These are phyloP conservation scores for Phytophthora pluvialis DNA, from an alignment of 352 stramenopile species.

Conservation along the genomic window DNA sequence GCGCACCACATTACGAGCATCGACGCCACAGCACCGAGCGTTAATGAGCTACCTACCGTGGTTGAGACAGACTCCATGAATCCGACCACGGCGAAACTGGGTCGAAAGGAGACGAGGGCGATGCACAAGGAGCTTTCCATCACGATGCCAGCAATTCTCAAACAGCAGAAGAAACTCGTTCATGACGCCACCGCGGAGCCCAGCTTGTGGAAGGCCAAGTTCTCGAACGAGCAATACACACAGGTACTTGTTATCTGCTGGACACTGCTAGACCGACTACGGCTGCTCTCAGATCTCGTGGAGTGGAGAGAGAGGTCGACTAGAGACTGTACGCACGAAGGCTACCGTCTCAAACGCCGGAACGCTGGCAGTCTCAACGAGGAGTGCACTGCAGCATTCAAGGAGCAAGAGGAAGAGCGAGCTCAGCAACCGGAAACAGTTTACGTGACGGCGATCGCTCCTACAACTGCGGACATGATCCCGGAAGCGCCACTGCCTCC, in stretches of 20 bases:
- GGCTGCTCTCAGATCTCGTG: conserved; percentile 68
- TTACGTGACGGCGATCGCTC: conserved; percentile 24
- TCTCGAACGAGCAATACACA: conserved; percentile 62
- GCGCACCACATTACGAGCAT: conserved; percentile 55
- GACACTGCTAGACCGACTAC: conserved; percentile 58
- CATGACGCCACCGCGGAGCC: conserved; percentile 60
- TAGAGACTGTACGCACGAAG: conserved; percentile 16
- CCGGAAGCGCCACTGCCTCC: conserved; percentile 24
- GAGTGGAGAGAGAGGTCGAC: conserved; percentile 58
- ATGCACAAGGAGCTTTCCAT: conserved; percentile 51
- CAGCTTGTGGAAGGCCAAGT: conserved; percentile 59
- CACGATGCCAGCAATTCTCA: conserved; percentile 43
- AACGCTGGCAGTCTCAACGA: conserved; percentile 38
- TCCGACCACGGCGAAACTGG: conserved; percentile 23
- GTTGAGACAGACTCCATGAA: conserved; percentile 7
- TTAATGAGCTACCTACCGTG: conserved; percentile 23
- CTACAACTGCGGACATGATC: conserved; percentile 18
- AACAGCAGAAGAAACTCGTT: conserved; percentile 57
- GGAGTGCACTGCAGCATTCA: conserved; percentile 35
- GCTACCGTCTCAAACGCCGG: conserved; percentile 21
- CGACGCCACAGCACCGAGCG: conserved; percentile 8
- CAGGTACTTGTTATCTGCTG: conserved; percentile 52
- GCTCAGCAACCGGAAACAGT: conserved; percentile 20
- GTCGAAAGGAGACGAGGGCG: conserved; percentile 32
- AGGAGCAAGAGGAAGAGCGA: conserved; percentile 34